A percentile compares a stretch with the other conserved stretches of the same genome.
These are phyloP conservation scores for Sclerotinia sclerotiorum DNA, from an alignment of 2,329 filamentous ascomycete species.

Conservation along the genomic window DNA sequence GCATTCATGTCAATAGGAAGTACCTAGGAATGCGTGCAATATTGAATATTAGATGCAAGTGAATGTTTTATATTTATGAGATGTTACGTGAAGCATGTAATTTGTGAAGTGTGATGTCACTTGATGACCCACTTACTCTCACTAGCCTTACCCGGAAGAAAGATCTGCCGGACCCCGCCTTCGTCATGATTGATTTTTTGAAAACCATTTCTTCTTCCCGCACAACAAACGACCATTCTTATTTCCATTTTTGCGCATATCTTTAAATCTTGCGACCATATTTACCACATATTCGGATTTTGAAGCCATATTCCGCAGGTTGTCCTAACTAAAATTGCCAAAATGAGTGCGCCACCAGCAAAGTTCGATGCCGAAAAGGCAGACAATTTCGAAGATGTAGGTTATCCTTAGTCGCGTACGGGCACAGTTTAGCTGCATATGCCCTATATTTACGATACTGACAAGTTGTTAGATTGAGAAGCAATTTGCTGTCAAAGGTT, in stretches of 20 bases:
- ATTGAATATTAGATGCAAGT: background rate
- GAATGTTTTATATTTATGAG: background rate
- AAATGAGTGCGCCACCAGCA: slow-evolving; percentile 36
- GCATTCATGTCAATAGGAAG: background rate
- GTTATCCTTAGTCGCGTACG: slow-evolving; percentile 37
- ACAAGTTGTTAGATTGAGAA: slow-evolving; percentile 78
- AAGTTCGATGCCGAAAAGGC: slow-evolving; percentile 59
- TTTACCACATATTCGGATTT: background rate
- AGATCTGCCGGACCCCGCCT: slow-evolving; percentile 13
- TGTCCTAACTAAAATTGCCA: background rate
- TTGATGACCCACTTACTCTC: background rate
- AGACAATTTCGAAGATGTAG: slow-evolving; percentile 68
- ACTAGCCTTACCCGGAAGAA: background rate
- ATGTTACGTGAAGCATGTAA: background rate
- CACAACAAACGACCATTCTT: background rate
- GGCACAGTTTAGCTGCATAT: slow-evolving; percentile 14
- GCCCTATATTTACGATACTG: slow-evolving; percentile 23
- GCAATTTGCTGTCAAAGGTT: slow-evolving; percentile 96
- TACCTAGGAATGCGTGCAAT: background rate
- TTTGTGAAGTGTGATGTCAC: slow-evolving; percentile 4
- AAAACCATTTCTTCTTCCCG: slow-evolving; percentile 1
- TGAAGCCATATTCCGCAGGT: background rate
- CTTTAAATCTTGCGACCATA: no score
- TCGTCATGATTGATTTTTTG: slow-evolving; percentile 20
- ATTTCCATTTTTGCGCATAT: background rate